Evolutionary conservation across 1,139 yeast species (phyloP).

Genomic region (Debaryomycetaceae sp.): DNA sequence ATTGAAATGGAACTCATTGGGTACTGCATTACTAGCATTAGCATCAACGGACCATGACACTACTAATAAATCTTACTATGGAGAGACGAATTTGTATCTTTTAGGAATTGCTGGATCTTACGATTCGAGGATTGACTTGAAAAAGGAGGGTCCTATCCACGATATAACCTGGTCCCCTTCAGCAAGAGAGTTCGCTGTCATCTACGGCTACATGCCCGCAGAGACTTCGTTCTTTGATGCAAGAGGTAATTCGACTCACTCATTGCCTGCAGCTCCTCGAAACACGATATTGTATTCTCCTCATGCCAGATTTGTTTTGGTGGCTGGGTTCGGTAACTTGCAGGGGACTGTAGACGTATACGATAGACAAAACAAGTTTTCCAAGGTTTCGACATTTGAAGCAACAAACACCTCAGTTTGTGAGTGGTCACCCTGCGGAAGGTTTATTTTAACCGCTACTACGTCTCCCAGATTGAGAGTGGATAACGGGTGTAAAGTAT

Average conservation of each 20-base stretch:
- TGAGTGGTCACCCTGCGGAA: slow-evolving; percentile 98
- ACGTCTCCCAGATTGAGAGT: slow-evolving; percentile 96
- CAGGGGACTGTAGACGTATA: slow-evolving; percentile 96
- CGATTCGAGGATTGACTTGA: slow-evolving; percentile 83
- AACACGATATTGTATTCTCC: slow-evolving; percentile 92
- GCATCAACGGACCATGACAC: slow-evolving; percentile 96
- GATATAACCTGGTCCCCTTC: slow-evolving; percentile 98
- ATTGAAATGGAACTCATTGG: slow-evolving; percentile 90
- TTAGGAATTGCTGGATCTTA: slow-evolving; percentile 91
- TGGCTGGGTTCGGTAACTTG: slow-evolving; percentile 97
- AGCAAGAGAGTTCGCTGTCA: slow-evolving; percentile 95
- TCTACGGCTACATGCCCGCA: slow-evolving; percentile 97
- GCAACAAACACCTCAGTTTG: slow-evolving; percentile 94
- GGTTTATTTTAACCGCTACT: slow-evolving; percentile 89
- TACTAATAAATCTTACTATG: slow-evolving; percentile 91
- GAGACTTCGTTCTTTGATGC: slow-evolving; percentile 93
- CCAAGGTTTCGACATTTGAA: slow-evolving; percentile 75
- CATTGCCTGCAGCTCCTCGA: slow-evolving; percentile 83
- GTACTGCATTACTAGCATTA: slow-evolving; percentile 89
- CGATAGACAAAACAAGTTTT: slow-evolving; percentile 86
- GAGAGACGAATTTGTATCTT: slow-evolving; percentile 89
- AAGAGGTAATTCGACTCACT: slow-evolving; percentile 82
- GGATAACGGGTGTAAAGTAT: slow-evolving; percentile 89
- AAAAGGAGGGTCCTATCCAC: slow-evolving; percentile 94
- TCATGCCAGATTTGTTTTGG: slow-evolving; percentile 84